These are phyloP conservation scores for Gelatoporia subvermispora DNA, from an alignment of 768 basidiomycete genomes.

Conservation along the genomic window DNA sequence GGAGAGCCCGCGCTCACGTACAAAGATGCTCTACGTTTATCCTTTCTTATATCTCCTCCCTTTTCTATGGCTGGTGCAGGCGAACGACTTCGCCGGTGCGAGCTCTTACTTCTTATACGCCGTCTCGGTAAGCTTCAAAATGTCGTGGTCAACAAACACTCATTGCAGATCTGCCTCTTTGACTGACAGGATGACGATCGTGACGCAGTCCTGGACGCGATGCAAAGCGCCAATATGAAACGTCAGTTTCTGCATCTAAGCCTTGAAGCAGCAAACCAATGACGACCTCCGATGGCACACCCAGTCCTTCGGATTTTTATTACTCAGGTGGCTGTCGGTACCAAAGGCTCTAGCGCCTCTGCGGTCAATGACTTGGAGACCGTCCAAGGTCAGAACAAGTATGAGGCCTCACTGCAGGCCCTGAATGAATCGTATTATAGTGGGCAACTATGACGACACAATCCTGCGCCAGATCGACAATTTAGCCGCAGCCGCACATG, in stretches of 20 bases:
- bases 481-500: conserved; percentile 3
- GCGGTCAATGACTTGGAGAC: conserved; percentile 5
- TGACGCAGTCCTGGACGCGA: conserved; percentile 1
- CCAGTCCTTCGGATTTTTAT: conserved; percentile 5
- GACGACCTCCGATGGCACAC: no score
- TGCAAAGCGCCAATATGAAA: conserved; percentile 5
- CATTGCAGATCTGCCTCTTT: not conserved
- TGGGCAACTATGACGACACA: not conserved
- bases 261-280: not conserved
- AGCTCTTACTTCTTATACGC: conserved; percentile 6
- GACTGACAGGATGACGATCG: not conserved
- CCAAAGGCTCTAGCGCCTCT: conserved; percentile 2
- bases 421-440: not conserved
- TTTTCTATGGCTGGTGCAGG: not conserved
- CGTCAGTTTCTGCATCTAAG: not conserved
- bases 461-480: conserved; percentile 2
- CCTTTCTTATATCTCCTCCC: no score
- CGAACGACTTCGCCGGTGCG: conserved; percentile 4
- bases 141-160: not conserved
- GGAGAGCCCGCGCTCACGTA: no score
- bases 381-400: not conserved
- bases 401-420: not conserved
- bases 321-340: conserved; percentile 1
- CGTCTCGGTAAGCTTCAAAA: not conserved
- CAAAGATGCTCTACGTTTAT: no score